A percentile compares a stretch with the other conserved stretches of the same genome.
Conservation (phyloP, 2,329 filamentous ascomycete genomes). For the Penicillium sp. region DNA sequence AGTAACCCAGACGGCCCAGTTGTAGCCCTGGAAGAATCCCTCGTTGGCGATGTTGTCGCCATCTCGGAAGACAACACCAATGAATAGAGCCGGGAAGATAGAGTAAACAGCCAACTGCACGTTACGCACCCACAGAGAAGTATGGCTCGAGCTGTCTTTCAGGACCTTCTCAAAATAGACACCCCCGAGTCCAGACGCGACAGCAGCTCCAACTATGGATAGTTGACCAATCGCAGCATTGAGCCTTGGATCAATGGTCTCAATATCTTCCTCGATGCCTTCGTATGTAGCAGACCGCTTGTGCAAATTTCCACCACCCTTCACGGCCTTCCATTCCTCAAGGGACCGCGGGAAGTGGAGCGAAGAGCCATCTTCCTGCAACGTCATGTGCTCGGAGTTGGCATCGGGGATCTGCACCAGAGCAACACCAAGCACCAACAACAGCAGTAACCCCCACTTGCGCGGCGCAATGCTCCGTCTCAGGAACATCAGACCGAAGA, state of each 20-base stretch:
- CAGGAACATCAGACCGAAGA: conserved; percentile 80
- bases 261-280: conserved; percentile 69
- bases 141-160: conserved; percentile 73
- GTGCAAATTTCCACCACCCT: conserved; percentile 49
- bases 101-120: conserved; percentile 94
- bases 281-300: conserved; percentile 86
- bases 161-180: conserved; percentile 74
- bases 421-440: conserved; percentile 78
- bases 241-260: conserved; percentile 57
- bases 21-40: conserved; percentile 94
- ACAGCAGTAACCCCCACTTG: conserved; percentile 76
- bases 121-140: conserved; percentile 90
- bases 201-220: conserved; percentile 73
- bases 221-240: conserved; percentile 76
- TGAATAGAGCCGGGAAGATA: conserved; percentile 79
- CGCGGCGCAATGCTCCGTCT: conserved; percentile 66
- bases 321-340: conserved; percentile 66
- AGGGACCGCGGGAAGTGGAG: conserved; percentile 74
- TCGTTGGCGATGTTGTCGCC: conserved; percentile 77
- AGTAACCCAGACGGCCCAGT: conserved; percentile 83
- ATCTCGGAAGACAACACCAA: conserved; percentile 84
- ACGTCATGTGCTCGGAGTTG: conserved; percentile 50
- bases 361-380: conserved; percentile 60
- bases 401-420: conserved; percentile 76
- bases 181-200: conserved; percentile 78